phyloP scores from a whole-genome alignment of 2,329 filamentous ascomycete species.

The Pestalotiopsis sp. region DNA sequence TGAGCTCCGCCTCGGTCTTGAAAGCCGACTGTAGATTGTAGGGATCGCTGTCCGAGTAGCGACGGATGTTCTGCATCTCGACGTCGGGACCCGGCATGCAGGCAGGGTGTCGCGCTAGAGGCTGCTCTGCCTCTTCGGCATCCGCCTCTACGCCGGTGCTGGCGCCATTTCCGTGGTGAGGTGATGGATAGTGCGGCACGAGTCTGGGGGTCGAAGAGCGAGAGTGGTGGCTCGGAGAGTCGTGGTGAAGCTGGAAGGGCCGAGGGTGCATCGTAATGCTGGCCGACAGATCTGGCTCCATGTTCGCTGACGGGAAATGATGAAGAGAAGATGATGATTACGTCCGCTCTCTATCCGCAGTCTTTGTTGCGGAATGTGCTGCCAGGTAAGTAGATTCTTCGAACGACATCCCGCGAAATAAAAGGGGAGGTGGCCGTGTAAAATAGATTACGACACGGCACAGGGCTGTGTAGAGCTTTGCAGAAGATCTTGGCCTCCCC shows the following conservation, averaged over 20 bases:
- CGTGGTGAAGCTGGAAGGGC: conserved; percentile 39
- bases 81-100: conserved; percentile 38
- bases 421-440: not conserved
- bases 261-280: conserved; percentile 45
- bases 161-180: conserved; percentile 31
- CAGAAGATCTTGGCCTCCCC: not conserved
- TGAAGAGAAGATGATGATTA: not conserved
- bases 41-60: conserved; percentile 69
- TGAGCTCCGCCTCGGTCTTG: conserved; percentile 76
- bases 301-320: conserved; percentile 17
- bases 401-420: not conserved
- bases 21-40: conserved; percentile 75
- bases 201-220: conserved; percentile 22
- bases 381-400: not conserved
- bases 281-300: conserved; percentile 42
- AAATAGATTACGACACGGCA: not conserved
- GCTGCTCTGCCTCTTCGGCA: conserved; percentile 31
- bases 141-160: conserved; percentile 48
- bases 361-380: not conserved
- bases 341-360: not conserved
- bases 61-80: conserved; percentile 36
- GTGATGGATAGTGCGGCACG: not conserved
- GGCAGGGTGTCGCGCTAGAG: conserved; percentile 43
- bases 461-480: not conserved
- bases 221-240: conserved; percentile 26